phyloP scores from a whole-genome alignment of 1,284 basidiomycete species.

The Coniferiporia sulphurascens region DNA sequence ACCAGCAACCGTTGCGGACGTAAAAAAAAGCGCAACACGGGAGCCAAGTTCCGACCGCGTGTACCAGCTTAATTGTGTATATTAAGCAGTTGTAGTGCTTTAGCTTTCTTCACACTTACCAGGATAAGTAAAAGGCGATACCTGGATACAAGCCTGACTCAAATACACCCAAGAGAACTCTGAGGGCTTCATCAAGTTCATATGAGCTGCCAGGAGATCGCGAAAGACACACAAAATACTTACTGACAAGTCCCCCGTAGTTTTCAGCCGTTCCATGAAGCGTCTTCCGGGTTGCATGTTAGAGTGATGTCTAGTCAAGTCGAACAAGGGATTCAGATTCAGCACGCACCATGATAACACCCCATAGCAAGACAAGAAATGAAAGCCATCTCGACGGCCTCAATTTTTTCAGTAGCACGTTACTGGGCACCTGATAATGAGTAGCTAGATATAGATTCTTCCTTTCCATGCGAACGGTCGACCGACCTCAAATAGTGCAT shows the following conservation, averaged over 20 bases:
- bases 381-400: conserved; percentile 58
- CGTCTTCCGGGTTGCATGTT: conserved; percentile 29
- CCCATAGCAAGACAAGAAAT: conserved; percentile 51
- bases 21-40: conserved; percentile 61
- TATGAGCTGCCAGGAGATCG: not conserved
- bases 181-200: conserved; percentile 33
- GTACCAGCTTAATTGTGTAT: conserved; percentile 41
- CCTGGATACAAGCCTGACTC: conserved; percentile 54
- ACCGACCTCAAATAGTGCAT: conserved; percentile 47
- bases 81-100: conserved; percentile 2
- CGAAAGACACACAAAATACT: conserved; percentile 8
- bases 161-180: conserved; percentile 45
- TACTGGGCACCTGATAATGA: conserved; percentile 41
- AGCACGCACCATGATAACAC: conserved; percentile 48
- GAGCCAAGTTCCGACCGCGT: conserved; percentile 57
- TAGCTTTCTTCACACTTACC: conserved; percentile 30
- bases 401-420: conserved; percentile 49
- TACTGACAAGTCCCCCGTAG: conserved; percentile 48
- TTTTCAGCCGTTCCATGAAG: conserved; percentile 48
- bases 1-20: conserved; percentile 63
- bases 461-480: not conserved
- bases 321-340: not conserved
- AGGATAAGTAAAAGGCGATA: conserved; percentile 51
- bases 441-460: not conserved
- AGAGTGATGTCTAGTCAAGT: conserved; percentile 1